These are phyloP conservation scores for Dimocarpus longan DNA, from an alignment of 345 rosid species.

Conservation along the genomic window DNA sequence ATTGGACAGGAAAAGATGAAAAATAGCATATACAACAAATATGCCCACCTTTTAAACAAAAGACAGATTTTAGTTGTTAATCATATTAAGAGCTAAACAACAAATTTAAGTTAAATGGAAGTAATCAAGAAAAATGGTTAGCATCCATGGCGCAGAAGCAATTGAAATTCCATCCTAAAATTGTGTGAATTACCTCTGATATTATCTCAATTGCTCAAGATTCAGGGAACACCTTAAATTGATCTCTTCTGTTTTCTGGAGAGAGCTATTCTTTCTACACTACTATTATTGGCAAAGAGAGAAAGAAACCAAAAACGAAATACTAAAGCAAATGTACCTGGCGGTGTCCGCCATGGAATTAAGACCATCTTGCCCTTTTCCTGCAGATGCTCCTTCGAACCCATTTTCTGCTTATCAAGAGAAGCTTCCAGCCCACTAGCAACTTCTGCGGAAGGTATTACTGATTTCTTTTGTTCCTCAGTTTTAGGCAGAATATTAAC, in stretches of 20 bases:
- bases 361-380: slow-evolving; percentile 53
- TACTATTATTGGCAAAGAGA: slow-evolving; percentile 18
- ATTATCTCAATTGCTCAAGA: slow-evolving; percentile 16
- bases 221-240: slow-evolving; percentile 10
- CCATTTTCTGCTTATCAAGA: slow-evolving; percentile 42
- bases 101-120: slow-evolving; percentile 1
- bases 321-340: slow-evolving; percentile 66
- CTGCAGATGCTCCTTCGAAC: slow-evolving; percentile 45
- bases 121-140: slow-evolving; percentile 13
- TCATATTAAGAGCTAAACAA: neutral
- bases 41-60: slow-evolving; percentile 11
- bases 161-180: slow-evolving; percentile 19
- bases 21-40: slow-evolving; percentile 15
- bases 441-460: slow-evolving; percentile 23
- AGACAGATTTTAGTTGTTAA: neutral
- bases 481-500: slow-evolving; percentile 35
- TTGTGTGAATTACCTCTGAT: slow-evolving; percentile 12
- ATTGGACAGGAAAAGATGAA: neutral
- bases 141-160: slow-evolving; percentile 23
- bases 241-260: slow-evolving; percentile 1
- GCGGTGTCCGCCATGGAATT: slow-evolving; percentile 74
- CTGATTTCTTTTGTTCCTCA: slow-evolving; percentile 48
- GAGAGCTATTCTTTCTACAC: slow-evolving; percentile 22
- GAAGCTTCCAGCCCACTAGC: slow-evolving; percentile 25
- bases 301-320: slow-evolving; percentile 18